Evolutionary conservation across 2,329 filamentous ascomycete species (phyloP), one percentile per base, ranked within the genome.

Genomic region (Colletotrichum sidae): DNA sequence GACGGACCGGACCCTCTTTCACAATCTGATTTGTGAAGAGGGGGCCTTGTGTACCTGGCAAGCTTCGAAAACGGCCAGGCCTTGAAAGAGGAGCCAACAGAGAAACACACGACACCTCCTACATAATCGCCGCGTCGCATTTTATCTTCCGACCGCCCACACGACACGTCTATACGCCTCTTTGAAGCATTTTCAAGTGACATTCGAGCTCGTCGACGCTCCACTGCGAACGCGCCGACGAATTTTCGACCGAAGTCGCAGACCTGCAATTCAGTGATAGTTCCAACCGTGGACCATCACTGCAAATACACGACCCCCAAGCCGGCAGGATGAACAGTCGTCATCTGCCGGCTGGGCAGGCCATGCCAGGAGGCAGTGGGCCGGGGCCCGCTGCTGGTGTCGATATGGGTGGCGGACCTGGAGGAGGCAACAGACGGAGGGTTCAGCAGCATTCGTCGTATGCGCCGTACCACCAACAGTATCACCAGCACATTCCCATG

Each of bases 291-390:
- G 67, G 67, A 68, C 67, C 52, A 65, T 68, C 67, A 69, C 67
- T 69, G 66, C 67, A 68, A 55, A 55, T 38, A 64, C 66, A 67
- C 68, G 66, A 73, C 71, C 77, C 86, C 86, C 84, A 87, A 81
- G 86, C 86, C 88, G 88, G 87, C 87, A 92, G 86, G 89, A 93
- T 93, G 90, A 91, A 89, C 83, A 83, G 83, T 80, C 86, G 84
- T 86, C 88, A 90, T 90, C 88, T 91, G 88, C 88, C 89, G 88
- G 88, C 88, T 87, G 90, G 90, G 85, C 88, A 89, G 80, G 84
- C 84, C 78, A 84, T 87, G 81, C 84, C 81, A 74, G 81, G 80
- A 75, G 78, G 75, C 56, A 72, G 72, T 70, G 72, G 67, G 58
- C 65, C 53, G 44, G 69, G 66, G 57, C 63, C 55, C 45, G 65